Conservation (phyloP, 2,329 filamentous ascomycete genomes). For the Emmonsiellopsis sp. region DNA sequence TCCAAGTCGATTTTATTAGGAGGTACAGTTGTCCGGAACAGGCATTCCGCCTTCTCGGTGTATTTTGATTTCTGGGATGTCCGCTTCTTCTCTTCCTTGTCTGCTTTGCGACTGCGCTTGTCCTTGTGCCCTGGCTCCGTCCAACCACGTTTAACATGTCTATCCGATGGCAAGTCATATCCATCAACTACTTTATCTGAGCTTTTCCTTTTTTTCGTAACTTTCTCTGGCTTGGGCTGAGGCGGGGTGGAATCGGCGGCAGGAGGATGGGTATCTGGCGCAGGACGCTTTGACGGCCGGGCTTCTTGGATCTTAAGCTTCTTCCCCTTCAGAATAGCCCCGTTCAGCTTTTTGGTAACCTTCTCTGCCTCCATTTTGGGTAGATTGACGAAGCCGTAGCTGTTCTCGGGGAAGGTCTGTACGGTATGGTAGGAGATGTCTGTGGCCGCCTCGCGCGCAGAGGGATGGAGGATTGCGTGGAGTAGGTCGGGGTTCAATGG, state of each 20-base stretch:
- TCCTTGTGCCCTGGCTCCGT: slow-evolving; percentile 54
- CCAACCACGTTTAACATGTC: slow-evolving; percentile 85
- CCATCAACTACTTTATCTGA: slow-evolving; percentile 53
- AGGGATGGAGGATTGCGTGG: slow-evolving; percentile 60
- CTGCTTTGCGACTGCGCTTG: slow-evolving; percentile 34
- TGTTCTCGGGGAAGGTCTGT: slow-evolving; percentile 80
- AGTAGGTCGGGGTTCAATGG: slow-evolving; percentile 72
- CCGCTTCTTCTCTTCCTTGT: slow-evolving; percentile 47
- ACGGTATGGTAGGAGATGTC: slow-evolving; percentile 84
- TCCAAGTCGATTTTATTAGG: slow-evolving; percentile 40
- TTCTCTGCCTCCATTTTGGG: slow-evolving; percentile 78
- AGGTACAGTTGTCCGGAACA: slow-evolving; percentile 75
- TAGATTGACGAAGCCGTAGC: slow-evolving; percentile 83
- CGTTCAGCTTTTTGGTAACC: slow-evolving; percentile 82
- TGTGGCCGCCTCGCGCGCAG: slow-evolving; percentile 56
- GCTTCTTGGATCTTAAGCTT: slow-evolving; percentile 83
- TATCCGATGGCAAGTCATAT: slow-evolving; percentile 60
- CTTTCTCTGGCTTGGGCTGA: slow-evolving; percentile 34
- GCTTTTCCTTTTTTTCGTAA: slow-evolving; percentile 44
- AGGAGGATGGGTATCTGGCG: slow-evolving; percentile 18
- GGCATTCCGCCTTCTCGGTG: slow-evolving; percentile 68
- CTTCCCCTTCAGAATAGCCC: slow-evolving; percentile 69
- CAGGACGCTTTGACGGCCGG: slow-evolving; percentile 38
- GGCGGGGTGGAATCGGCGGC: slow-evolving; percentile 25
- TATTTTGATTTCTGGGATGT: slow-evolving; percentile 64